phyloP scores from a whole-genome alignment of 2,329 filamentous ascomycete species.

The Phialophora expanda region DNA sequence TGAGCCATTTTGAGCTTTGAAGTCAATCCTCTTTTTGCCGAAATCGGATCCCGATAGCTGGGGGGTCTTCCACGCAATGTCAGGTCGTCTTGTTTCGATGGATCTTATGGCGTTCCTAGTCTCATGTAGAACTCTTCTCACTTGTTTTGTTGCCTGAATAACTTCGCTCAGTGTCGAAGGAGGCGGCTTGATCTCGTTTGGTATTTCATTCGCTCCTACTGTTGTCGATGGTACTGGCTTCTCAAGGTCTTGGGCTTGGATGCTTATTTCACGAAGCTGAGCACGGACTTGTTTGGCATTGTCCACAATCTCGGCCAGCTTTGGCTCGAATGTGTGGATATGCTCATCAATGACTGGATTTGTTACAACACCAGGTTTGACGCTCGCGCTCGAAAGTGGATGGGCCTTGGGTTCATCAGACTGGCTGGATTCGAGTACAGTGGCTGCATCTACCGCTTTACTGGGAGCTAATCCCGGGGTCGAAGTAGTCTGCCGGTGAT shows the following conservation, averaged over 20 bases:
- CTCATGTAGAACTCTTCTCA: slow-evolving; percentile 32
- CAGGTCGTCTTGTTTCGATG: slow-evolving; percentile 27
- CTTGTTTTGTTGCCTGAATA: slow-evolving; percentile 31
- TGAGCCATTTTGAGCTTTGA: slow-evolving; percentile 14
- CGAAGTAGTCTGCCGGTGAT: slow-evolving; percentile 25
- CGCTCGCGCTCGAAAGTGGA: slow-evolving; percentile 31
- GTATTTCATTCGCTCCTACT: neutral
- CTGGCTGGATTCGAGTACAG: neutral
- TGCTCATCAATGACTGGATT: slow-evolving; percentile 35
- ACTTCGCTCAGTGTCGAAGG: slow-evolving; percentile 25
- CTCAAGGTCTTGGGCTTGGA: neutral
- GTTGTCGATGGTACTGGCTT: neutral
- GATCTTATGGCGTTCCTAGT: slow-evolving; percentile 24
- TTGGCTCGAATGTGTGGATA: slow-evolving; percentile 36
- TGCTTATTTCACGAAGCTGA: slow-evolving; percentile 12
- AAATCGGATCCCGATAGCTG: slow-evolving; percentile 20
- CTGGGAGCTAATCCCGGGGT: neutral
- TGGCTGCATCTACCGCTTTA: neutral
- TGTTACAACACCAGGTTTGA: slow-evolving; percentile 35
- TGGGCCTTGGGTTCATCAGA: slow-evolving; percentile 15
- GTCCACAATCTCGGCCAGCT: slow-evolving; percentile 33
- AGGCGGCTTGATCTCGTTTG: slow-evolving; percentile 1
- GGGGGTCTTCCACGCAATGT: slow-evolving; percentile 29
- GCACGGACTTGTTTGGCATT: slow-evolving; percentile 25
- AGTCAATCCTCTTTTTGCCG: slow-evolving; percentile 29